A percentile compares a stretch with the other conserved stretches of the same genome.
phyloP scores from a whole-genome alignment of 2,329 filamentous ascomycete genomes.

The Ceratocystis smalleyi region DNA sequence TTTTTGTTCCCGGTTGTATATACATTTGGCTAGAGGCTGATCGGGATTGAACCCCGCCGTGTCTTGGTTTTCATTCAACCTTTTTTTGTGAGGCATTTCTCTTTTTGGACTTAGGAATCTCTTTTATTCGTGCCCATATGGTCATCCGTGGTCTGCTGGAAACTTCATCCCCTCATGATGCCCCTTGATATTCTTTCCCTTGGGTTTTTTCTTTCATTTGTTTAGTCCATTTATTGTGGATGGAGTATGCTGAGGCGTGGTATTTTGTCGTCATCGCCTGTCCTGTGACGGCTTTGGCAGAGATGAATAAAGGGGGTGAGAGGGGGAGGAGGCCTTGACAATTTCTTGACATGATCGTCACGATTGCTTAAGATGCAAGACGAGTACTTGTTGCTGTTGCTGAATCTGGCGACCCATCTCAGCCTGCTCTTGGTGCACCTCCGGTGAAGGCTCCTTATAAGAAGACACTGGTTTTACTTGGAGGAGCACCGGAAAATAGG shows the following conservation, averaged over 20 bases:
- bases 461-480: background rate
- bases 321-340: no score
- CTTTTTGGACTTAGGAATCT: background rate
- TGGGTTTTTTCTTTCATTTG: background rate
- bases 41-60: background rate
- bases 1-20: conserved; percentile 8
- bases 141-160: background rate
- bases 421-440: no score
- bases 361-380: no score
- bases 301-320: no score
- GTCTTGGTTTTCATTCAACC: background rate
- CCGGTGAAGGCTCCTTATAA: no score
- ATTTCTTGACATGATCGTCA: no score
- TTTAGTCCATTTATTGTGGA: background rate
- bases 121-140: background rate
- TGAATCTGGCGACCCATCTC: no score
- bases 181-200: conserved; percentile 1
- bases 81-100: background rate
- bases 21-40: conserved; percentile 7
- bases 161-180: background rate
- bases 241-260: background rate
- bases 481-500: background rate
- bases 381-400: no score
- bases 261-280: background rate
- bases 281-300: no score